Base-by-base conservation (phyloP, 2,329 filamentous ascomycete species). In the Celoporthe dispersa region DNA sequence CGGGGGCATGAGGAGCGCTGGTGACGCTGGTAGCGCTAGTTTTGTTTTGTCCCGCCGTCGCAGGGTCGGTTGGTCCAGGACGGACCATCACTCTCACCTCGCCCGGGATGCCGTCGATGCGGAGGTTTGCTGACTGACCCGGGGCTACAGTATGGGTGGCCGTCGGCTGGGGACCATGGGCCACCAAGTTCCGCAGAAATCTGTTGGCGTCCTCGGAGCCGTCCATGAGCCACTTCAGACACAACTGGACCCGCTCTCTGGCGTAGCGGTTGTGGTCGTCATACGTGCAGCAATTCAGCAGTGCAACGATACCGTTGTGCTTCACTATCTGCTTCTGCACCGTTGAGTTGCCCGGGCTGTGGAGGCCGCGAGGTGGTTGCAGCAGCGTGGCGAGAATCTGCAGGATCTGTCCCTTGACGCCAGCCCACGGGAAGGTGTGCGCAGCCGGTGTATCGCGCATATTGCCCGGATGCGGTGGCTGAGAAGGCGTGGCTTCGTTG, bases 241-340 rank as follows among this genome's bases (percentile, higher is more conserved):
- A 94, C 78, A 97, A 90, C 64, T 94, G 93, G 2, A 94, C 93
- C 73, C 94, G 92, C 79, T 98, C 95, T 76, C 95, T 93, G 73
- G 97, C 94, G 78, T 95, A 98, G 0, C 94, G 94, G 77, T 98
- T 98, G 81, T 97, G 90, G 75, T 95, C 94, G 77, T 98, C 95
- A 78, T 96, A 96, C 41, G 90, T 88, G 75, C 94, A 98, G 80
- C 94, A 97, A 76, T 94, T 94, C 22, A 98, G 87, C 28, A 98
- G 86, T 0, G 93, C 91, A 74, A 97, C 92, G 59, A 98, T 92
- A 57, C 95, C 95, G 73, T 94, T 92, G 75, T 95, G 89, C 64
- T 90, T 87, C 60, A 97, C 88, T 72, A 98, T 93, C 78, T 98
- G 95, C 75, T 92, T 89, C 80, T 98, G 95, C 0, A 98, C 94